Conservation (phyloP, 129 eudicot species). For the Logfia minima region DNA sequence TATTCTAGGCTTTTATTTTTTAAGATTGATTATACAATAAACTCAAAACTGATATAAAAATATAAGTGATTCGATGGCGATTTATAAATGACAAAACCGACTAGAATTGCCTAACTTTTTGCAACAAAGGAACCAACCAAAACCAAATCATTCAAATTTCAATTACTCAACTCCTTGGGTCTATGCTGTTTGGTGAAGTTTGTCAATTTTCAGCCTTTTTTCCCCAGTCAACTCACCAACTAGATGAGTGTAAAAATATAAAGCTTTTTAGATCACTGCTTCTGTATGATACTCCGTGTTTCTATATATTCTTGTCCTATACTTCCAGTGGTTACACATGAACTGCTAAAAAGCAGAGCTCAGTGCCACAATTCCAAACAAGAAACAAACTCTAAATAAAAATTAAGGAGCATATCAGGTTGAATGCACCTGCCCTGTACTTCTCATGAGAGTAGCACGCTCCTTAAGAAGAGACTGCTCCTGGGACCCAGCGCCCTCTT, state of each 20-base stretch:
- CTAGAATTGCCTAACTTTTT: not conserved
- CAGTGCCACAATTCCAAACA: constrained; percentile 9
- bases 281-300: not conserved
- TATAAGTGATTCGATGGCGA: too few relatives aligned
- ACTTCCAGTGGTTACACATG: not conserved
- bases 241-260: not conserved
- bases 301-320: not conserved
- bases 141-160: not conserved
- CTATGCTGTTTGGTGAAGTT: not conserved
- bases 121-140: not conserved
- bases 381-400: constrained; percentile 16
- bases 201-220: not conserved
- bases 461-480: constrained; percentile 88
- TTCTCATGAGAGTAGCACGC: constrained; percentile 72
- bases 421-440: constrained; percentile 73
- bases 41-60: too few relatives aligned
- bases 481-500: constrained; percentile 75
- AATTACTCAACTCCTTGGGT: not conserved
- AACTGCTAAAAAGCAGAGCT: not conserved
- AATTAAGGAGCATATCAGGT: not conserved
- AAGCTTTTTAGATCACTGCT: not conserved
- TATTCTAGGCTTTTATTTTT: not conserved
- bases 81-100: not conserved
- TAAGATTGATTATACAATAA: too few relatives aligned
- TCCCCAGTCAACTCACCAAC: not conserved